phyloP scores from a whole-genome alignment of 768 basidiomycete genomes.

The Rhodosporidiobolus odoratus region DNA sequence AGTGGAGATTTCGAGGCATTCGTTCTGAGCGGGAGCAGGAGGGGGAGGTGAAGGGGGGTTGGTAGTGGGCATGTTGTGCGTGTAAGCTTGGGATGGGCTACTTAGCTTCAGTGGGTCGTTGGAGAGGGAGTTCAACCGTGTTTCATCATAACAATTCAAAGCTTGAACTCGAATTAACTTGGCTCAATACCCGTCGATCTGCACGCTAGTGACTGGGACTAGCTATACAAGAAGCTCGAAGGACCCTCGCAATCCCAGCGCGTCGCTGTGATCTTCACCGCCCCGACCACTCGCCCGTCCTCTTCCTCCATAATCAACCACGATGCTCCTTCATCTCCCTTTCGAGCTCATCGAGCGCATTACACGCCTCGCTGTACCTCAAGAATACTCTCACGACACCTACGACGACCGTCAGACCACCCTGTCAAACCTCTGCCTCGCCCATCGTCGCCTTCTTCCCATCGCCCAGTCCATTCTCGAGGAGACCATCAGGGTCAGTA shows the following conservation, averaged over 20 bases:
- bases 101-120: neutral
- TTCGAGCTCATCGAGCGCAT: constrained; percentile 1
- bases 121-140: neutral
- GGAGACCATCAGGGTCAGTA: neutral
- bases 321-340: constrained; percentile 1
- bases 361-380: neutral
- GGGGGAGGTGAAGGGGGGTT: neutral
- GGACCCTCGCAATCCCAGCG: no score
- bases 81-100: no score
- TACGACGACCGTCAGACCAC: neutral
- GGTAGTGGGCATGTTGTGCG: neutral
- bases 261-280: no score
- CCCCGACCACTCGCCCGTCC: no score
- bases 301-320: no score
- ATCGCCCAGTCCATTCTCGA: neutral
- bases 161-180: no score
- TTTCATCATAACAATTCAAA: no score
- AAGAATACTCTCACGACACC: neutral
- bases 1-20: constrained; percentile 28
- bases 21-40: neutral
- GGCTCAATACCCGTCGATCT: no score
- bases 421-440: neutral
- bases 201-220: no score
- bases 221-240: no score
- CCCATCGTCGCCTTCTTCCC: neutral